These are phyloP conservation scores for Penicillium subrubescens DNA, from an alignment of 495 filamentous ascomycete species.

Conservation along the genomic window DNA sequence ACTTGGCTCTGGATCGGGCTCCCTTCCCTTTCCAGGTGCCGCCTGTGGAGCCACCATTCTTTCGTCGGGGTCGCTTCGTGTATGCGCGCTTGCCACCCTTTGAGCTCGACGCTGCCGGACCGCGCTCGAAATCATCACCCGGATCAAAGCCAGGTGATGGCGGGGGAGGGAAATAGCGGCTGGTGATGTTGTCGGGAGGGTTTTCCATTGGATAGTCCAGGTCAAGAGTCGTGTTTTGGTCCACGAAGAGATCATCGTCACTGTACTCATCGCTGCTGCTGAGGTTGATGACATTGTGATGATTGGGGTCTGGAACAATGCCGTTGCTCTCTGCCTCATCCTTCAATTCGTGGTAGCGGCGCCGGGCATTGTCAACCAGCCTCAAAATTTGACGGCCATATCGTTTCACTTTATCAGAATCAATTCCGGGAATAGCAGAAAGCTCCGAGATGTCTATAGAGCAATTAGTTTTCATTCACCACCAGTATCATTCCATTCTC, in stretches of 20 bases:
- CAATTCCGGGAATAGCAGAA: slow-evolving; percentile 66
- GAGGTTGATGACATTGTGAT: slow-evolving; percentile 67
- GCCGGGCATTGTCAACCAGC: slow-evolving; percentile 58
- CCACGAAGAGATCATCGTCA: slow-evolving; percentile 45
- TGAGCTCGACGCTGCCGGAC: slow-evolving; percentile 21
- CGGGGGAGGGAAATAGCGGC: slow-evolving; percentile 50
- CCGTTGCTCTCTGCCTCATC: slow-evolving; percentile 46
- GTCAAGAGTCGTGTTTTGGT: slow-evolving; percentile 42
- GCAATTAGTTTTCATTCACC: slow-evolving; percentile 8
- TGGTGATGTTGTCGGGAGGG: slow-evolving; percentile 28
- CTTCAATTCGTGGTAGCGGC: slow-evolving; percentile 62
- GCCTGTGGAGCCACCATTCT: slow-evolving; percentile 28
- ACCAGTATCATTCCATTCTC: background rate
- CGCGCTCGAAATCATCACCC: slow-evolving; percentile 26
- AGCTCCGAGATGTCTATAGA: slow-evolving; percentile 53
- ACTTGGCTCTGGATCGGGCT: slow-evolving; percentile 28
- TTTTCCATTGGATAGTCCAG: slow-evolving; percentile 30
- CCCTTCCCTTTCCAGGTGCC: slow-evolving; percentile 32
- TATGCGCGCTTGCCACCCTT: slow-evolving; percentile 34
- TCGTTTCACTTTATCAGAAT: slow-evolving; percentile 66
- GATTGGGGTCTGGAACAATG: slow-evolving; percentile 56
- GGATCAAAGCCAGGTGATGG: slow-evolving; percentile 28
- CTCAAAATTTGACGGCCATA: slow-evolving; percentile 70
- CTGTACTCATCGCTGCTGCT: slow-evolving; percentile 65
- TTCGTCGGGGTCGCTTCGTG: slow-evolving; percentile 33